phyloP scores from a whole-genome alignment of 306 rosid genomes.

The Herpetospermum pedunculosum region DNA sequence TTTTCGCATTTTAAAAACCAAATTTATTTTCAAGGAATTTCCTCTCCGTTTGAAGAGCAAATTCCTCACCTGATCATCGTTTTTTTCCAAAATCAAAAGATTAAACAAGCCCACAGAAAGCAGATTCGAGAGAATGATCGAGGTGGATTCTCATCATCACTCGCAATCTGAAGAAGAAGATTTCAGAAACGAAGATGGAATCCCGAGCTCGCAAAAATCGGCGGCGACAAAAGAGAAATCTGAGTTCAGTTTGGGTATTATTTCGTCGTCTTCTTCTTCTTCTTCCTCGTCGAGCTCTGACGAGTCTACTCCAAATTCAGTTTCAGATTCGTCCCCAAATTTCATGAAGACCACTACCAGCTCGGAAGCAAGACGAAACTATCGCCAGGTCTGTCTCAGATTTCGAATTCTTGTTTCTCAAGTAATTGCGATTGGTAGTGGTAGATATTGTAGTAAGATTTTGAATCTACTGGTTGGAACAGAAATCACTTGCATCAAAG shows the following conservation, averaged over 20 bases:
- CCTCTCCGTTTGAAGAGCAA: neutral
- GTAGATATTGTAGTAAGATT: neutral
- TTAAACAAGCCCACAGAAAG: neutral
- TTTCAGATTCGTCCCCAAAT: slow-evolving; percentile 33
- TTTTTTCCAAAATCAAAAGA: neutral
- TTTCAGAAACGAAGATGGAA: neutral
- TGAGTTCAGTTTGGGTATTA: slow-evolving; percentile 3
- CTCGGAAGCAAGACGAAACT: slow-evolving; percentile 40
- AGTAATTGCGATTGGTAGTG: neutral
- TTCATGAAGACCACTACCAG: slow-evolving; percentile 41
- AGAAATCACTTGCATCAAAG: slow-evolving; percentile 6
- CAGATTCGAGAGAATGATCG: slow-evolving; percentile 1
- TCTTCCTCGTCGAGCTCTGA: slow-evolving; percentile 19
- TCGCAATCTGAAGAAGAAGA: neutral
- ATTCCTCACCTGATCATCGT: neutral
- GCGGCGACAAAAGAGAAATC: slow-evolving; percentile 21
- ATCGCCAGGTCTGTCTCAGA: slow-evolving; percentile 36
- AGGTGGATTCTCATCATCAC: neutral
- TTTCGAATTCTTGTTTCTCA: neutral
- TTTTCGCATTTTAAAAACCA: neutral
- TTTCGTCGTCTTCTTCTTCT: slow-evolving; percentile 1
- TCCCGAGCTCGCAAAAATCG: slow-evolving; percentile 20
- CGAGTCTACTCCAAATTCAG: slow-evolving; percentile 14
- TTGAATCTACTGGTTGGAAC: neutral
- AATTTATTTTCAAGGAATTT: neutral